A percentile compares a stretch with the other conserved stretches of the same genome.
Conservation (phyloP, 2,329 filamentous ascomycete genomes). For the Alternaria sp. region DNA sequence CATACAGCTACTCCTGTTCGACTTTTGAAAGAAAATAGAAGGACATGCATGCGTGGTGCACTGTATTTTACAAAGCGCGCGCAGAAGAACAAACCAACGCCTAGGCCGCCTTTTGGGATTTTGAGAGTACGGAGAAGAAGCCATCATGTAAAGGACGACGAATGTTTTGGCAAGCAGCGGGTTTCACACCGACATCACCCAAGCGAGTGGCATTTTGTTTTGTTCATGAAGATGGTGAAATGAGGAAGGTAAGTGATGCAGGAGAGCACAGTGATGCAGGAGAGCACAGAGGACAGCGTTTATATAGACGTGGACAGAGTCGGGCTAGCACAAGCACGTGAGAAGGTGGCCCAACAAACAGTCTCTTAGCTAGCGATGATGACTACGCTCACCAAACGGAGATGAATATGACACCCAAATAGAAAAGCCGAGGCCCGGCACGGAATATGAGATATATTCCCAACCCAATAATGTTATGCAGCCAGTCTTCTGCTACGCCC, state of each 20-base stretch:
- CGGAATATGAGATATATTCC: not conserved
- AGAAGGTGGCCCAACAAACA: not conserved
- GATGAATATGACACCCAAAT: not conserved
- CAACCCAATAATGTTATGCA: not conserved
- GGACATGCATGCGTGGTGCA: not conserved
- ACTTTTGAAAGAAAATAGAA: too few relatives aligned
- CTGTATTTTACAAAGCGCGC: not conserved
- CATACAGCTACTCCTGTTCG: rapidly evolving
- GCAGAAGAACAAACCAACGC: not conserved
- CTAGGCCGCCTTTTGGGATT: not conserved
- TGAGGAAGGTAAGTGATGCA: not conserved
- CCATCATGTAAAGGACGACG: not conserved
- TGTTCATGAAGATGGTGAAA: not conserved
- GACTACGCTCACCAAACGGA: not conserved
- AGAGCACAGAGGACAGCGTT: not conserved
- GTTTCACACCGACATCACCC: too few relatives aligned
- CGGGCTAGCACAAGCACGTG: not conserved
- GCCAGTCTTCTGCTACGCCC: not conserved
- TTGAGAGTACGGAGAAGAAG: not conserved
- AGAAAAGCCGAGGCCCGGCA: not conserved
- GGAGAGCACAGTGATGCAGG: not conserved
- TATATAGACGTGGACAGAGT: not conserved
- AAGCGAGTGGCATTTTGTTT: too few relatives aligned
- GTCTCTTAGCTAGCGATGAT: not conserved
- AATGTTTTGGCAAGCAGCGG: not conserved